Base-by-base conservation (phyloP, 192 early-diverging fungal species). In the Chytriomyces confervae region DNA sequence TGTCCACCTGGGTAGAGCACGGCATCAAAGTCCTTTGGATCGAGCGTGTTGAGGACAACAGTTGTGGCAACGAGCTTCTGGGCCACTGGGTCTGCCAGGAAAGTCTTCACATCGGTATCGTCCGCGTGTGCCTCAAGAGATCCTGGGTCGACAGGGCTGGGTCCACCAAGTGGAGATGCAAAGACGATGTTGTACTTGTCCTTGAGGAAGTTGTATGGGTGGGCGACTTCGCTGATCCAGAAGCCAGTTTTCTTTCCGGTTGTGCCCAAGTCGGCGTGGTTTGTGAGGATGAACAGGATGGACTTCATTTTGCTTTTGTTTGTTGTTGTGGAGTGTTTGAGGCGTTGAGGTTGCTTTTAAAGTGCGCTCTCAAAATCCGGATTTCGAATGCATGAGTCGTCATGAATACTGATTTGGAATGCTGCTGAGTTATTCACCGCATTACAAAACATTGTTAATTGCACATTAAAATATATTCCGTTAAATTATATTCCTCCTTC, bases 1-100 rank as follows among this genome's bases (percentile, higher is more conserved):
- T 90, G 89, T 16, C 89, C 89, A 18, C 89, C 89, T 4, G 89
- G 88, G 75, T 84, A 88, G 50, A 90, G 60, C 27, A 90, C 75
- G 11, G 85, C 87, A 24, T 57, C 84, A 62, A 83, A 90, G 4
- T 90, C 74, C 0, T 9, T 44, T 53, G 79, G 80, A 27, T 79
- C 81, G 57, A 82, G 69, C 18, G 78, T 47, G n/a, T 63, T 62
- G 36, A 89, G 44, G 44, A 84, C 74, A 49, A 87, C 73, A 23
- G 88, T 89, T 49, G 88, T 72, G 36, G 83, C 75, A 44, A 85
- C 65, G 49, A 77, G 67, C 23, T 83, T 60, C 8, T 67, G 45
- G 16, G 79, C 78, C 16, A 72, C 78, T 3, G 69, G 66, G 73
- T 89, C 77, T 60, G 61, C 67, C 24, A 89, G 75, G 77, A 89